Evolutionary conservation across 2,329 filamentous ascomycete genomes (phyloP).

Genomic region (Pseudodiploospora longispora): DNA sequence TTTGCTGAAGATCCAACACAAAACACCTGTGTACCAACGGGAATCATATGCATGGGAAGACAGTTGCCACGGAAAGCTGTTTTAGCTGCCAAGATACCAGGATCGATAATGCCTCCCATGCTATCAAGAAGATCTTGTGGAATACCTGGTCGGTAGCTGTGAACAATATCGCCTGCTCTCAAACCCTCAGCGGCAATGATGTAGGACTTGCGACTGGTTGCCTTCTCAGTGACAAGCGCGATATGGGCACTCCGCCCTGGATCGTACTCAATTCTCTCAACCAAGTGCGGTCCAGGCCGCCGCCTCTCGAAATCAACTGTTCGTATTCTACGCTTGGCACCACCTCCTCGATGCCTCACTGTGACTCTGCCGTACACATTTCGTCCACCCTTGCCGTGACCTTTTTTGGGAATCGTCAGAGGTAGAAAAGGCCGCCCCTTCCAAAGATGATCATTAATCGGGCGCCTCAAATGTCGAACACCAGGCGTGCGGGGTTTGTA

Average conservation of each 20-base stretch:
- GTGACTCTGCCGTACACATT: constrained; percentile 83
- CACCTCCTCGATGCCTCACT: constrained; percentile 85
- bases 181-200: constrained; percentile 94
- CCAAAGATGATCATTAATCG: constrained; percentile 95
- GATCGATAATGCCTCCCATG: constrained; percentile 90
- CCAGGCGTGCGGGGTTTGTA: constrained; percentile 94
- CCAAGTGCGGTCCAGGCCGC: constrained; percentile 71
- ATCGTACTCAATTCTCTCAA: constrained; percentile 95
- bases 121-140: constrained; percentile 76
- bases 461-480: constrained; percentile 80
- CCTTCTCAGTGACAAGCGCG: constrained; percentile 70
- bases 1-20: constrained; percentile 73
- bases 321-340: constrained; percentile 83
- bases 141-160: constrained; percentile 87
- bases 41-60: constrained; percentile 89
- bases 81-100: constrained; percentile 89
- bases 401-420: constrained; percentile 86
- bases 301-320: constrained; percentile 82
- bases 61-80: constrained; percentile 95
- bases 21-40: constrained; percentile 85
- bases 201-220: constrained; percentile 72
- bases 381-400: constrained; percentile 84
- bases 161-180: constrained; percentile 80
- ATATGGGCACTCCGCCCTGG: constrained; percentile 90
- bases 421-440: constrained; percentile 78